phyloP scores from a whole-genome alignment of 352 stramenopile genomes.

The Pythium insidiosum region DNA sequence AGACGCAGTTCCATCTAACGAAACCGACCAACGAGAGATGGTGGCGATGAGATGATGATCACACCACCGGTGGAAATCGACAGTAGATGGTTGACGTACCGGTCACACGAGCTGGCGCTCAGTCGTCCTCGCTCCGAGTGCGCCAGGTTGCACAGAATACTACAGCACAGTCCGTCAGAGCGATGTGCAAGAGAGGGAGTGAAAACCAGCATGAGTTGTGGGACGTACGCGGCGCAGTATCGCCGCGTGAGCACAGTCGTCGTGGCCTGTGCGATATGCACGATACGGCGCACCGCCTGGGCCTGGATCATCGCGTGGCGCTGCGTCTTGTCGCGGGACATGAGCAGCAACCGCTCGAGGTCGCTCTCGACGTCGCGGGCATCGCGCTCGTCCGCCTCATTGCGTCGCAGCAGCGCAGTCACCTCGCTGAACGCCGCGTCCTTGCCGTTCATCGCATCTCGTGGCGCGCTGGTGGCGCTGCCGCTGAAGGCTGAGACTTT shows the following conservation, averaged over 20 bases:
- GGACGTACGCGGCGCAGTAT: constrained; percentile 1
- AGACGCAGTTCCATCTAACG: constrained; percentile 55
- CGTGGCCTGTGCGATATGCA: constrained; percentile 29
- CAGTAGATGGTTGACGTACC: constrained; percentile 13
- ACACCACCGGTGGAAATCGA: too few species aligned
- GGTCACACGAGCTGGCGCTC: constrained; percentile 53
- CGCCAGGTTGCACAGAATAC: constrained; percentile 57
- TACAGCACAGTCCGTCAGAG: constrained; percentile 6
- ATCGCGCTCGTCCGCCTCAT: constrained; percentile 29
- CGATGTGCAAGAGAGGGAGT: too few species aligned
- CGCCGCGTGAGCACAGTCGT: constrained; percentile 1
- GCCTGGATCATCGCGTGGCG: constrained; percentile 52
- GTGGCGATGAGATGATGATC: background rate
- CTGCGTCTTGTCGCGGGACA: constrained; percentile 34
- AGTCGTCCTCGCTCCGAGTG: constrained; percentile 39
- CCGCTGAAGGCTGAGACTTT: too few species aligned
- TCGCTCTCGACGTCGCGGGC: constrained; percentile 36
- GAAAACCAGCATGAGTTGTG: too few species aligned
- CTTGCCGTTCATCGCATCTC: constrained; percentile 2
- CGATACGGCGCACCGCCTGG: constrained; percentile 42
- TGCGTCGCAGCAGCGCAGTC: constrained; percentile 37
- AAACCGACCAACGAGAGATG: background rate
- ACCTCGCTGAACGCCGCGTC: constrained; percentile 42
- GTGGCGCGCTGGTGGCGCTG: too few species aligned
- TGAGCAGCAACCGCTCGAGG: constrained; percentile 38